Evolutionary conservation across 352 stramenopile genomes (phyloP).

Genomic region (Thraustochytrium striatum): DNA sequence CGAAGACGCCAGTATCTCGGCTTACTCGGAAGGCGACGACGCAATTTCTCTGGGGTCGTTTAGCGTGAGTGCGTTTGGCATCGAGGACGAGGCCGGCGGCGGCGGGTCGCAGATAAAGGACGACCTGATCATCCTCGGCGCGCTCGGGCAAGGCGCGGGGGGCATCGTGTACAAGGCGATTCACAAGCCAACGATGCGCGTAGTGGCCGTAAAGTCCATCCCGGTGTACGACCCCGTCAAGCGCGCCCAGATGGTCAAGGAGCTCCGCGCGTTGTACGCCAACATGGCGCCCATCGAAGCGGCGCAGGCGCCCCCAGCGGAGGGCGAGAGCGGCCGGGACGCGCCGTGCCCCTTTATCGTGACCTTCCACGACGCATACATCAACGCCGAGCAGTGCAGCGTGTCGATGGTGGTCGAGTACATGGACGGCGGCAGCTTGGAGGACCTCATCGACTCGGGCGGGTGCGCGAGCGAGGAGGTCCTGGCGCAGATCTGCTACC

Average conservation of each 20-base stretch:
- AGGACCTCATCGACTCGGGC: conserved; percentile 83
- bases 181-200: conserved; percentile 54
- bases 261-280: conserved; percentile 26
- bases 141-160: conserved; percentile 54
- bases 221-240: conserved; percentile 51
- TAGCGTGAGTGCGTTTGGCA: neutral
- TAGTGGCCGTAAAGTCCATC: conserved; percentile 58
- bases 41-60: neutral
- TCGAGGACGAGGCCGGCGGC: neutral
- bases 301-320: neutral
- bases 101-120: conserved; percentile 32
- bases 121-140: conserved; percentile 48
- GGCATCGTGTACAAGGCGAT: conserved; percentile 57
- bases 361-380: conserved; percentile 43
- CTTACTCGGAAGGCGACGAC: neutral
- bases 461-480: conserved; percentile 64
- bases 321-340: neutral
- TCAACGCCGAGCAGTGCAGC: conserved; percentile 73
- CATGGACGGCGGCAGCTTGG: conserved; percentile 87
- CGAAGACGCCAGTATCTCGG: neutral
- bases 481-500: conserved; percentile 78
- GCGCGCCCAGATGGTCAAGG: conserved; percentile 36
- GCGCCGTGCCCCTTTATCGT: conserved; percentile 41
- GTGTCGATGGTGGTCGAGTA: conserved; percentile 90
- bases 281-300: conserved; percentile 32